Evolutionary conservation across 768 basidiomycete genomes (phyloP), one percentile per base, ranked within the genome.

Genomic region (Phlegmacium glaucopus): DNA sequence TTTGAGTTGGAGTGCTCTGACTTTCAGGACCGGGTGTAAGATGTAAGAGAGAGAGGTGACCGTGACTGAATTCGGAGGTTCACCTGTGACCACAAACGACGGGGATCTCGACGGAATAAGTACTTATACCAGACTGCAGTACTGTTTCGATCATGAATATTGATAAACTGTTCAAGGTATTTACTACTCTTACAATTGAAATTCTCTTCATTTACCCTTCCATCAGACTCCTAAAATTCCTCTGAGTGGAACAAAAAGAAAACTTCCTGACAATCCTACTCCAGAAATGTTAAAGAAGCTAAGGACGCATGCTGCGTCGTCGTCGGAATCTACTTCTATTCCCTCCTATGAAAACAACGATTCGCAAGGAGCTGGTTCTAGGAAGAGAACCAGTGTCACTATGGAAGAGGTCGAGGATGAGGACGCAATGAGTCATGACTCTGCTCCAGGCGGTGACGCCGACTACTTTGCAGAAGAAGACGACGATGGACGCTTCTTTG

Each of bases 381-480:
- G 22, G 22, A 34, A 37, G 70, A 65, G 47, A 35, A 74, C 74
- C 48, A 71, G 63, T 18, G 73, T 68, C 10, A 81, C 75, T 0
- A 78, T 89, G 11, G 82, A 83, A 62, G 89, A 92, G 42, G 78
- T 70, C 27, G 78, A 76, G 16, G 80, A 81, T 29, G 77, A 78
- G 30, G 72, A 70, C 13, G 22, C 22, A 22, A 57, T 59, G 25
- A 69, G 65, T 39, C 67, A 59, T 1, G 71, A 76, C 51, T 91
- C 90, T 65, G 87, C 88, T 0, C 91, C 90, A 9, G 90, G 90
- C 9, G 85, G 84, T 17, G 93, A 95, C 54, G 87, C 90, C 1
- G 92, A 94, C 61, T 94, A 94, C 63, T 93, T 89, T 57, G 78
- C 63, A 4, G 94, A 95, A 57, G 93, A 94, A 65, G 93, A 94